Conservation (phyloP, 2,329 filamentous ascomycete genomes). For the Xylaria sp. region DNA sequence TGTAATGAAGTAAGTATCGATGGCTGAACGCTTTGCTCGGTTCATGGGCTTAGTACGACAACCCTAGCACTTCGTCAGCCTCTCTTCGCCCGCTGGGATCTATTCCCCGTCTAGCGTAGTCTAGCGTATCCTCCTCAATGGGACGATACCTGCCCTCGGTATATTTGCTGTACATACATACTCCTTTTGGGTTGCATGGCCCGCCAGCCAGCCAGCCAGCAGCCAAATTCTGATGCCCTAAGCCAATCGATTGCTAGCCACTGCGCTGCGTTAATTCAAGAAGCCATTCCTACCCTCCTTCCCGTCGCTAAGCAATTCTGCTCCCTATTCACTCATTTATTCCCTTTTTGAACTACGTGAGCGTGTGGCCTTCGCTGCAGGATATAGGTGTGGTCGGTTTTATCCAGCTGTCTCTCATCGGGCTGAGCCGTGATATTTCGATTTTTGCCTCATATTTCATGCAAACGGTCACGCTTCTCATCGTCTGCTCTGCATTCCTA, state of each 20-base stretch:
- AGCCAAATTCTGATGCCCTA: constrained; percentile 40
- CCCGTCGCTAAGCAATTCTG: constrained; percentile 39
- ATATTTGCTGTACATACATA: not conserved
- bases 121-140: constrained; percentile 28
- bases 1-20: not conserved
- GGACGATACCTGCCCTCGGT: constrained; percentile 17
- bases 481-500: constrained; percentile 40
- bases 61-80: constrained; percentile 41
- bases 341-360: constrained; percentile 41
- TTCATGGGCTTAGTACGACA: constrained; percentile 26
- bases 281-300: constrained; percentile 46
- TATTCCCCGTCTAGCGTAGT: constrained; percentile 36
- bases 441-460: constrained; percentile 44
- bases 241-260: constrained; percentile 50
- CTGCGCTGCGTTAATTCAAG: constrained; percentile 45
- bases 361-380: constrained; percentile 45
- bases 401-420: constrained; percentile 41
- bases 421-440: constrained; percentile 40
- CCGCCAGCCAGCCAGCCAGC: constrained; percentile 44
- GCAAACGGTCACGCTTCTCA: constrained; percentile 41
- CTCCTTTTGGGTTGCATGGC: constrained; percentile 50
- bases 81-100: constrained; percentile 31
- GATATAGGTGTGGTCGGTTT: constrained; percentile 38
- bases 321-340: constrained; percentile 43
- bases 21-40: constrained; percentile 12